Conservation (phyloP, 179 eudicot species). For the Actinidia arguta region DNA sequence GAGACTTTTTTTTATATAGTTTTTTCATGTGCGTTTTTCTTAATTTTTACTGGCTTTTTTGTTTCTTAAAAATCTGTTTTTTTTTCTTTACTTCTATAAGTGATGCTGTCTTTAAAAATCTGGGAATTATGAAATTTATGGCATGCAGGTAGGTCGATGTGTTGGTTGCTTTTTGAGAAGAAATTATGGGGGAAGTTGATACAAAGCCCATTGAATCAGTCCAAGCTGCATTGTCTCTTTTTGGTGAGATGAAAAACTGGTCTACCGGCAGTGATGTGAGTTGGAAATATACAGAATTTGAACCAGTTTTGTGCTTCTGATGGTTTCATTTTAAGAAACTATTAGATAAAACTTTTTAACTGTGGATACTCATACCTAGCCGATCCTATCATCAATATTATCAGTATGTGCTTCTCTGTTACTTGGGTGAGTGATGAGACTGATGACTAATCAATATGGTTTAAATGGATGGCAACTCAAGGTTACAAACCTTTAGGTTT, state of each 20-base stretch:
- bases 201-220: constrained; percentile 41
- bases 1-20: no score
- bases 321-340: neutral
- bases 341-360: no score
- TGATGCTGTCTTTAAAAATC: neutral
- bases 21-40: neutral
- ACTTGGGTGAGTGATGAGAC: no score
- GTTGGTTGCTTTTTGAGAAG: neutral
- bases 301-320: neutral
- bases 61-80: neutral
- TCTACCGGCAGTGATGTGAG: constrained; percentile 25
- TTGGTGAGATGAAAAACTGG: constrained; percentile 30
- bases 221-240: constrained; percentile 30
- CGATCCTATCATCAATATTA: no score
- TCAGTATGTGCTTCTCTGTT: no score
- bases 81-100: neutral
- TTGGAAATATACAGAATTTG: neutral
- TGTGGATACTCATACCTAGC: neutral
- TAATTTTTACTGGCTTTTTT: neutral
- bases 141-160: neutral
- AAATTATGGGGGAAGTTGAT: constrained; percentile 42
- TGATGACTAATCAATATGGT: neutral
- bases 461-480: neutral
- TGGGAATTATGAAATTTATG: neutral
- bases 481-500: neutral